Base-by-base conservation (phyloP, 805 yeast species). In the Spencermartinsiella europaea region DNA sequence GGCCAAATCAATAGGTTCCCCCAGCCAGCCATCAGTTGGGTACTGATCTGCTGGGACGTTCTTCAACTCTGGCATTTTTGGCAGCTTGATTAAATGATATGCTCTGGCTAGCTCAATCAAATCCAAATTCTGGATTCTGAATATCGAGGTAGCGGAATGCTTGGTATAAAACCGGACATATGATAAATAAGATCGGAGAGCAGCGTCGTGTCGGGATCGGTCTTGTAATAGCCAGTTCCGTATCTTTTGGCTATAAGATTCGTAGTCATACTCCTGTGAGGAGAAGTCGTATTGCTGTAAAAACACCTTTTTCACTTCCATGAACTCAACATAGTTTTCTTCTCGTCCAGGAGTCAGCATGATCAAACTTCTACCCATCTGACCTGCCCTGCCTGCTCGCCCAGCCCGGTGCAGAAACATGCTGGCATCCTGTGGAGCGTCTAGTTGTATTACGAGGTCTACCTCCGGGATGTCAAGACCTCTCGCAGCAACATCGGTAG, bases 401-500 rank as follows among this genome's bases (percentile, higher is more conserved):
- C 99, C 99, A 66, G 91, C 85, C 61, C 99, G 76, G 64, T 93
- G 99, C 37, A 91, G 74, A 60, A 91, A 93, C 61, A 88, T 79
- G 59, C 85, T 95, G 0, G 97, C 87, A 55, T 90, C 96, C 0
- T 88, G 80, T 1, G 99, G 99, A 1, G 98, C 95, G 53, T 93
- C 98, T 20, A 91, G 56, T 62, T 93, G 99, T n/a, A 93, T 69
- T 2, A 91, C 98, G 21, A 90, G 67, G 59, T 93, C 98, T 7
- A 93, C 97, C 45, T 90, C 93, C 0, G 96, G 95, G 22, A 93
- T 83, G 69, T 93, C 99, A 19, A 93, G 77, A 37, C 99, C 99
- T 61, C 99, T 75, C 0, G 98, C 96, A 0, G 99, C 97, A n/a
- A 93, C 96, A 71, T 93, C 99, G 0, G 99, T 93, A 1, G 99